A percentile compares a stretch with the other conserved stretches of the same genome.
These are phyloP conservation scores for Dittrichia graveolens DNA, from an alignment of 129 eudicot species.

Conservation along the genomic window DNA sequence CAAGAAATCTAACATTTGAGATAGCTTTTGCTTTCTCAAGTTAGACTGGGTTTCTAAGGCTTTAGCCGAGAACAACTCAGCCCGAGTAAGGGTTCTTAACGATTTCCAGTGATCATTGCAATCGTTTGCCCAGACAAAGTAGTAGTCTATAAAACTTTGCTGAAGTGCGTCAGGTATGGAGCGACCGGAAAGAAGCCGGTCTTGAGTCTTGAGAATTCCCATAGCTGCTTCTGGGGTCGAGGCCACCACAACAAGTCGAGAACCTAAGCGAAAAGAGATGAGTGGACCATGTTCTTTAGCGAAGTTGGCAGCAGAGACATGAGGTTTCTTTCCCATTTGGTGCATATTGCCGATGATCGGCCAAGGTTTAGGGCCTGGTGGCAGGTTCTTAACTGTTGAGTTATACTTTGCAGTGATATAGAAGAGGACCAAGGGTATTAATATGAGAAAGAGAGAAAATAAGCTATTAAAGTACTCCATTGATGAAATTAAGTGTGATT, in stretches of 20 bases:
- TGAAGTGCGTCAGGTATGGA: neutral
- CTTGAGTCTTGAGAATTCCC: slow-evolving; percentile 29
- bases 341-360: slow-evolving; percentile 33
- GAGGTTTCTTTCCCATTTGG: slow-evolving; percentile 24
- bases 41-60: slow-evolving; percentile 28
- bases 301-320: slow-evolving; percentile 2
- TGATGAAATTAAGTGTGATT: no score
- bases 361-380: slow-evolving; percentile 11
- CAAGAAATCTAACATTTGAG: slow-evolving; percentile 25
- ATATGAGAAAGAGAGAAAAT: neutral
- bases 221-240: slow-evolving; percentile 28
- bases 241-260: slow-evolving; percentile 24
- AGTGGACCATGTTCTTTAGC: slow-evolving; percentile 27
- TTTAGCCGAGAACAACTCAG: slow-evolving; percentile 22
- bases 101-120: slow-evolving; percentile 28
- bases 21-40: slow-evolving; percentile 9
- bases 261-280: slow-evolving; percentile 26
- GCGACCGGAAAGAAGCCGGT: slow-evolving; percentile 23
- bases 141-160: neutral
- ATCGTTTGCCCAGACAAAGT: neutral
- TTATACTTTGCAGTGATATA: neutral
- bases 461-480: neutral
- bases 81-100: slow-evolving; percentile 13
- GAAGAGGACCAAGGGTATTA: neutral
- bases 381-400: neutral